These are phyloP conservation scores for Tricholomella constricta DNA, from an alignment of 768 basidiomycete species.

Conservation along the genomic window DNA sequence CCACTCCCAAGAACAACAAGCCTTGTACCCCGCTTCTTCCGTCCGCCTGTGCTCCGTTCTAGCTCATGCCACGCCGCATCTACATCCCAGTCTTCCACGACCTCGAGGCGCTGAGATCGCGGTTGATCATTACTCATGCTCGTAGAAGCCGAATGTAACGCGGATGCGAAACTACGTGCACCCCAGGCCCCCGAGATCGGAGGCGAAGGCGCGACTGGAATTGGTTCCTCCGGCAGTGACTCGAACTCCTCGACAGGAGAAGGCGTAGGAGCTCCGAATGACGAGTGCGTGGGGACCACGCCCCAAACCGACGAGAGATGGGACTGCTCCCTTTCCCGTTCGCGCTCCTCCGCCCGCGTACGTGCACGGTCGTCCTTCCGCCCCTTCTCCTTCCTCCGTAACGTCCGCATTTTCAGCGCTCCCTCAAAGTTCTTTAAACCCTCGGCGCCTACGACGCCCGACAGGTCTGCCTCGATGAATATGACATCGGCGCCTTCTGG, in stretches of 20 bases:
- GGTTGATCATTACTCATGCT: slow-evolving; percentile 24
- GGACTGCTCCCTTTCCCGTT: slow-evolving; percentile 56
- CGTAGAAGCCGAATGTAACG: slow-evolving; percentile 55
- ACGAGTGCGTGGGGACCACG: slow-evolving; percentile 14
- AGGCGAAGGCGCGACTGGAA: slow-evolving; percentile 16
- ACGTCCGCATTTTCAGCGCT: slow-evolving; percentile 72
- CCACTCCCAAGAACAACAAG: slow-evolving; percentile 75
- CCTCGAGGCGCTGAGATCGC: slow-evolving; percentile 31
- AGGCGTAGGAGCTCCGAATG: slow-evolving; percentile 22
- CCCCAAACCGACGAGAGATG: slow-evolving; percentile 19
- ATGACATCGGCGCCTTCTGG: slow-evolving; percentile 92
- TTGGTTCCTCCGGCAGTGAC: slow-evolving; percentile 25
- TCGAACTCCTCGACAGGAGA: slow-evolving; percentile 26
- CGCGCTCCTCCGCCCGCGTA: slow-evolving; percentile 73
- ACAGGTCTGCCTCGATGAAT: slow-evolving; percentile 88
- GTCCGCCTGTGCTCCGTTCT: slow-evolving; percentile 55
- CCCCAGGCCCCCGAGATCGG: slow-evolving; percentile 69
- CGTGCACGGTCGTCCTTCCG: slow-evolving; percentile 88
- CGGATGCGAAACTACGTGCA: slow-evolving; percentile 78
- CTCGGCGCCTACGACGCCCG: slow-evolving; percentile 72
- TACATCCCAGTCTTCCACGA: slow-evolving; percentile 73
- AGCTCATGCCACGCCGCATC: slow-evolving; percentile 83
- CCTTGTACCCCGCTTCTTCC: slow-evolving; percentile 63
- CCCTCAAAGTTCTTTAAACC: slow-evolving; percentile 84
- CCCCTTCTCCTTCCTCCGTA: slow-evolving; percentile 78